phyloP scores from a whole-genome alignment of 148 eudicot genomes.

The Heliosperma pusillum region DNA sequence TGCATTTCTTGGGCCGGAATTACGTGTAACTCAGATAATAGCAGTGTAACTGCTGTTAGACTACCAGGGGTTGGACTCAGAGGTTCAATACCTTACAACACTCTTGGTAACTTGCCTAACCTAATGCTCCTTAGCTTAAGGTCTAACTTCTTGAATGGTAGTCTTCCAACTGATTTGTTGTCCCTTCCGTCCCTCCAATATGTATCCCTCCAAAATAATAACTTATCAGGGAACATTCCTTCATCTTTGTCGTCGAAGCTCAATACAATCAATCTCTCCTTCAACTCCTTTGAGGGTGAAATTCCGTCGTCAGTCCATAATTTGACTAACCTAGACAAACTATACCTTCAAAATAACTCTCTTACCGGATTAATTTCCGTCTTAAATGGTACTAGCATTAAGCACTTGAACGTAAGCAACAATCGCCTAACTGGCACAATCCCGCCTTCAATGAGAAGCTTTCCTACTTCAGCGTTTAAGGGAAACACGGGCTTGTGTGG shows the following conservation, averaged over 20 bases:
- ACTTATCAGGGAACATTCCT: constrained; percentile 73
- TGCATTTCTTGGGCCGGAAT: constrained; percentile 82
- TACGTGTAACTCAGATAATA: constrained; percentile 48
- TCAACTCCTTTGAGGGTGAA: constrained; percentile 61
- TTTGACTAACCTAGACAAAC: constrained; percentile 44
- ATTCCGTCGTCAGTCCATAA: constrained; percentile 65
- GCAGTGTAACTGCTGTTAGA: constrained; percentile 51
- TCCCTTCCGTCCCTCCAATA: constrained; percentile 67
- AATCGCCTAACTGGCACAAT: constrained; percentile 77
- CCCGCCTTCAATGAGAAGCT: constrained; percentile 51
- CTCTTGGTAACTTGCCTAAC: constrained; percentile 54
- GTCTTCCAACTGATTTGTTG: constrained; percentile 62
- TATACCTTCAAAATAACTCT: constrained; percentile 66
- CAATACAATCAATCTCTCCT: constrained; percentile 61
- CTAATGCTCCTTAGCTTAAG: constrained; percentile 69
- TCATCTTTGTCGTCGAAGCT: constrained; percentile 49
- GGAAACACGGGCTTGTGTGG: constrained; percentile 77
- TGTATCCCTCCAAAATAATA: constrained; percentile 61
- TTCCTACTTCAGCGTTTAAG: constrained; percentile 62
- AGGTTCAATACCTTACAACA: constrained; percentile 67
- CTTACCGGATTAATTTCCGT: constrained; percentile 62
- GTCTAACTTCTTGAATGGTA: constrained; percentile 55
- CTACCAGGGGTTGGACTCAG: constrained; percentile 75
- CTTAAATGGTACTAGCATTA: constrained; percentile 40
- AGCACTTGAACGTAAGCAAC: constrained; percentile 55